A percentile compares a stretch with the other conserved stretches of the same genome.
These are phyloP conservation scores for Liquidambar formosana DNA, from an alignment of 164 flowering plant species.

Conservation along the genomic window DNA sequence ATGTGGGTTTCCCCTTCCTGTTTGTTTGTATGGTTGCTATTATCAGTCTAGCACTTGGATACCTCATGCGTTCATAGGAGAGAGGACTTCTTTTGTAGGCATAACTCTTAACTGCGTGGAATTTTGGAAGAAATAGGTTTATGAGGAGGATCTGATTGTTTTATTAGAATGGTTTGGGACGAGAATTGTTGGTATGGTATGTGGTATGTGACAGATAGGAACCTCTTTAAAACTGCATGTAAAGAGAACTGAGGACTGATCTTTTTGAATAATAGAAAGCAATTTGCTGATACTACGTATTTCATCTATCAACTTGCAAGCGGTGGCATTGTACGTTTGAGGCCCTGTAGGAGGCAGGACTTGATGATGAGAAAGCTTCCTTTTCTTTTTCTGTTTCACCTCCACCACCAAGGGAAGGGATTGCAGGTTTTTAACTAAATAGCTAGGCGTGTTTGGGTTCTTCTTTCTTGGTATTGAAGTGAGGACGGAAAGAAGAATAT, in stretches of 20 bases:
- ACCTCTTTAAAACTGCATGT: background rate
- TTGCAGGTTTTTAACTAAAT: too few species aligned
- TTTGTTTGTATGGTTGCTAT: conserved; percentile 46
- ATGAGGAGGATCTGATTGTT: background rate
- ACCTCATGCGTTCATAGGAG: conserved; percentile 24
- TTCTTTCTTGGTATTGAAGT: too few species aligned
- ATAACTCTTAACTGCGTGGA: background rate
- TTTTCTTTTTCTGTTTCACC: too few species aligned
- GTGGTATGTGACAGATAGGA: background rate
- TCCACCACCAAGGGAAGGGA: too few species aligned
- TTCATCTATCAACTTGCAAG: too few species aligned
- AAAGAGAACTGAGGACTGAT: background rate
- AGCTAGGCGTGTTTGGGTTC: too few species aligned
- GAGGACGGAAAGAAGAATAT: too few species aligned
- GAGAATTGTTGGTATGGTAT: background rate
- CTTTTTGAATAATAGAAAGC: conserved; percentile 2
- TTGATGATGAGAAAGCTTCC: too few species aligned
- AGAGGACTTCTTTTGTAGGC: background rate
- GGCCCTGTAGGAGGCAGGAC: too few species aligned
- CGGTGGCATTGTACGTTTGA: too few species aligned
- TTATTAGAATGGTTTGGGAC: background rate
- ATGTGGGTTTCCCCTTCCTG: conserved; percentile 43
- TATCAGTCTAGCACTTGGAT: conserved; percentile 33
- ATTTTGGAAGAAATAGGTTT: background rate
- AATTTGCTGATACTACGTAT: background rate